Conservation (phyloP, 495 filamentous ascomycete species). For the Aspergillus egyptiacus region DNA sequence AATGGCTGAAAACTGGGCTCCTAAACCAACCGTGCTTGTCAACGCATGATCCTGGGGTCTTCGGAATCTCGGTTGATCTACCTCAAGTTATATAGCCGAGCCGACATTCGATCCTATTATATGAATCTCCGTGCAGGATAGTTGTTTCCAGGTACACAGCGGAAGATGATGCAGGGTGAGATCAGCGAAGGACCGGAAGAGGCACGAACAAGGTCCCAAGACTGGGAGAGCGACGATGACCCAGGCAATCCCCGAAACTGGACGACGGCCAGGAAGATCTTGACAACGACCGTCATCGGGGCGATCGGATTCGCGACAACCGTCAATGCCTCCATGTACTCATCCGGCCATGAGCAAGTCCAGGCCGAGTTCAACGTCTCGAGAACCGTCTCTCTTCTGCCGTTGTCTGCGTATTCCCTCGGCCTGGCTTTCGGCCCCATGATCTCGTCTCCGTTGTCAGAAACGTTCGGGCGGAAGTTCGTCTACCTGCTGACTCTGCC, state of each 20-base stretch:
- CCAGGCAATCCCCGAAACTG: constrained; percentile 13
- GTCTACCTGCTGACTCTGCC: constrained; percentile 51
- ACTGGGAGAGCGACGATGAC: constrained; percentile 10
- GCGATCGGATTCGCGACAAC: constrained; percentile 21
- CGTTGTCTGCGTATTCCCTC: constrained; percentile 50
- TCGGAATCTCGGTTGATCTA: too few species aligned
- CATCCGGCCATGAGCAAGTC: constrained; percentile 40
- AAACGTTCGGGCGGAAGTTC: constrained; percentile 49
- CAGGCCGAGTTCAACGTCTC: constrained; percentile 40
- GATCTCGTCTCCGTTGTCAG: constrained; percentile 52
- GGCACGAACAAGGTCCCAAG: neutral
- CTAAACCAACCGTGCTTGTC: too few species aligned
- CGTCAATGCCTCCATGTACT: constrained; percentile 47
- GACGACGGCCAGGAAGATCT: neutral
- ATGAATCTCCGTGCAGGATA: too few species aligned
- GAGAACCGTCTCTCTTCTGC: constrained; percentile 47
- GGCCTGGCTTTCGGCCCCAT: constrained; percentile 56
- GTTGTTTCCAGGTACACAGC: too few species aligned
- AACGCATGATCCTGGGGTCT: too few species aligned
- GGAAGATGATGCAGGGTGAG: constrained; percentile 1
- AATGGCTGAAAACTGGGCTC: too few species aligned
- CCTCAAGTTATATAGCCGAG: too few species aligned
- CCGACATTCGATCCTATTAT: too few species aligned
- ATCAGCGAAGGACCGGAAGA: neutral
- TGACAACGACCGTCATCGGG: constrained; percentile 1